Evolutionary conservation across 345 rosid genomes (phyloP), one percentile per base, ranked within the genome.

Genomic region (Theobroma cacao): DNA sequence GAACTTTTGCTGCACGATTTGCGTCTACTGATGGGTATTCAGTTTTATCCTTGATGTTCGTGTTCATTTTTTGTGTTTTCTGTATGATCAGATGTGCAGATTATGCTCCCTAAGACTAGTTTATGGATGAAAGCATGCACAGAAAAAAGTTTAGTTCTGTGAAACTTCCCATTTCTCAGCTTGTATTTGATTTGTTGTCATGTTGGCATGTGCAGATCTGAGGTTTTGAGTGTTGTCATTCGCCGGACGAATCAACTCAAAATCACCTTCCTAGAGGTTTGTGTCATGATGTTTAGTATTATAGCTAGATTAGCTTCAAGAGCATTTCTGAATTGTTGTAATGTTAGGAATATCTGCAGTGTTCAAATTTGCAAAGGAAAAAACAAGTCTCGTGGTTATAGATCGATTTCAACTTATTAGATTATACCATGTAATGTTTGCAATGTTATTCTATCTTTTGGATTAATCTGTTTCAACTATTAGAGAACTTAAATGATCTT

Each of bases 211-310:
- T 75, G 83, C 88, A 95, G 99, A 76, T 93, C 83, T 26, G 98
- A 93, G 86, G 94, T 88, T 53, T 47, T 95, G 30, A 92, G 94
- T 74, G 99, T 92, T 62, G 90, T 95, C 53, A 78, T 91, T 80
- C 89, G 91, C 33, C 90, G 97, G 12, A 82, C 98, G 70, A 95
- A 92, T 88, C 88, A 82, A 82, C 96, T 95, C 70, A 95, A 93
- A 89, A 90, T 95, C 84, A 95, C 99, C 75, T 93, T 93, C 88
- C 90, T 95, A 79, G 99, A 95, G 97, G 97, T 91, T 76, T 88
- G 84, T 74, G 56, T 18, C 15, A 14, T 9, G 31, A 47, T 36
- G 5, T 7, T 73, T 14, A 13, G 53, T 34, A 13, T 43, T 7
- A 28, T 61, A 68, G 64, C n/a, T 68, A 50, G 75, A 24, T 22